Evolutionary conservation across 192 early-diverging fungal genomes (phyloP), one percentile per base, ranked within the genome.

Genomic region (Coemansia sp.): DNA sequence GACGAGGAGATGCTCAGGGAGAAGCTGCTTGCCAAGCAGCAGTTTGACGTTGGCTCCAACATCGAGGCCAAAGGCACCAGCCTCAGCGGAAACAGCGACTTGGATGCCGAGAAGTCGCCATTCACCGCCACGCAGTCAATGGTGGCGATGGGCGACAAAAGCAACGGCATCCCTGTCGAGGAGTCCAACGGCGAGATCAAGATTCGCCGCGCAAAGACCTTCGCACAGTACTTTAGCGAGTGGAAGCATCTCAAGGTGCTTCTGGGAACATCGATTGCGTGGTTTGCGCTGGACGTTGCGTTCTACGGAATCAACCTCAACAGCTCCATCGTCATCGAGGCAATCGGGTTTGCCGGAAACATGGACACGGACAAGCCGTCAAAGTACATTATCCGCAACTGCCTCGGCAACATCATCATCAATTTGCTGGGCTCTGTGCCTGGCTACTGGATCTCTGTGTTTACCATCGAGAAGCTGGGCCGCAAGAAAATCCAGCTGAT

Each of bases 401-500:
- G 84, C 23, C 76, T 94, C 67, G 97, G 97, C 64, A 95, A 91
- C 85, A 86, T 95, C 69, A 95, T 95, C 70, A 89, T 99, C 74
- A 91, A 92, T 45, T 61, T 92, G 16, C 82, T 92, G 18, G 93
- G 93, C 46, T 88, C 88, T 30, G 86, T 99, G 8, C 97, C 97
- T 34, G 97, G 97, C 45, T 99, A 97, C 89, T 96, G 92, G 93
- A 84, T 99, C 73, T 82, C 92, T 4, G 94, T 99, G 65, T 91
- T 91, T 61, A 79, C 89, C 21, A 91, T 99, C 37, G 97, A 99
- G 61, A 77, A 75, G 61, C 67, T 92, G 33, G 97, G 97, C 65
- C 92, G 97, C 70, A 95, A 93, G 72, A 75, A 72, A n/a, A 99
- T 99, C 60, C 95, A 96, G 71, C 88, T 94, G 66, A 83, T 91